phyloP scores from a whole-genome alignment of 2,329 filamentous ascomycete species.

The Hymenoscyphus scutula region DNA sequence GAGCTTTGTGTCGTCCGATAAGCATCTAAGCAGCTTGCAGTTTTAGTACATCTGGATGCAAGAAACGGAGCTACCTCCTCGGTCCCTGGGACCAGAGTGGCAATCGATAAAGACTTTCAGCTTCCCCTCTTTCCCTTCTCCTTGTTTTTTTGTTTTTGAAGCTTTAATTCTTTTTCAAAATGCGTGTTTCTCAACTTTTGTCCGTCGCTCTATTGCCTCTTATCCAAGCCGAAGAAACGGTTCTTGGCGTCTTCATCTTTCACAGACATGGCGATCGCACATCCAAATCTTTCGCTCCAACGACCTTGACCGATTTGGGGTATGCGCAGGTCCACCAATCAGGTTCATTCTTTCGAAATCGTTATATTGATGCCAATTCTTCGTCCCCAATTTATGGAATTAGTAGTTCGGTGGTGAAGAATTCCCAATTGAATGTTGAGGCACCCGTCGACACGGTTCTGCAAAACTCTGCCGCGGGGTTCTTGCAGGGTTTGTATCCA shows the following conservation, averaged over 20 bases:
- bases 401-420: conserved; percentile 61
- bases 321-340: conserved; percentile 71
- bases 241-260: conserved; percentile 80
- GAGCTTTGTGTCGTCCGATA: not conserved
- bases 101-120: not conserved
- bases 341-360: conserved; percentile 71
- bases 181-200: not conserved
- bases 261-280: conserved; percentile 88
- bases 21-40: not conserved
- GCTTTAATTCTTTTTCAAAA: not conserved
- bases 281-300: conserved; percentile 68
- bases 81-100: not conserved
- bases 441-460: conserved; percentile 75
- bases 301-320: conserved; percentile 74
- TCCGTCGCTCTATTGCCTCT: conserved; percentile 33
- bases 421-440: conserved; percentile 68
- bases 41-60: not conserved
- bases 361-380: conserved; percentile 66
- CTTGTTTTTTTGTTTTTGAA: not conserved
- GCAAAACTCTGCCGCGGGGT: conserved; percentile 74
- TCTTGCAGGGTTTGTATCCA: conserved; percentile 85
- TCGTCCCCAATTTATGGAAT: conserved; percentile 62
- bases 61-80: not conserved
- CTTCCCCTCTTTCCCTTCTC: not conserved
- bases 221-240: conserved; percentile 33